Percentiles rank a stretch among this genome's conserved stretches.
phyloP scores from a whole-genome alignment of 148 eudicot species.

The Heliamphora exappendiculata region DNA sequence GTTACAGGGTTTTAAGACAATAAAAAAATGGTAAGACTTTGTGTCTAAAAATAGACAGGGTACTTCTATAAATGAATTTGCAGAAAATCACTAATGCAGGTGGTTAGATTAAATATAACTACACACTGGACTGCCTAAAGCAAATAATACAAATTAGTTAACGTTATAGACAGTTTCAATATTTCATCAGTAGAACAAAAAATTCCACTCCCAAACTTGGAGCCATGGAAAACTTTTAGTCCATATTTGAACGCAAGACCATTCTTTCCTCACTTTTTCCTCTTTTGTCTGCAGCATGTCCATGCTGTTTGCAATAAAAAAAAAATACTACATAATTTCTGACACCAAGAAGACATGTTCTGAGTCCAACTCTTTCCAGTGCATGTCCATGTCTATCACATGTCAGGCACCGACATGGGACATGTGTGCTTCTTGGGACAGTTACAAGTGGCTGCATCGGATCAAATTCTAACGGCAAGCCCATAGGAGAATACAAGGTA shows the following conservation, averaged over 20 bases:
- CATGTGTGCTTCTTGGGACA: not conserved
- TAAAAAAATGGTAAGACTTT: no score
- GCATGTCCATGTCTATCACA: not conserved
- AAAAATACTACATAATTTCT: not conserved
- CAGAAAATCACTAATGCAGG: no score
- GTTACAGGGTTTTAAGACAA: no score
- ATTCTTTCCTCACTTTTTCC: not conserved
- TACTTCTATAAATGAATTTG: no score
- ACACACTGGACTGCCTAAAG: no score
- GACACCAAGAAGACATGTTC: not conserved
- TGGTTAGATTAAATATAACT: no score
- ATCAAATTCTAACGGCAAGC: not conserved
- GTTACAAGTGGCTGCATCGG: not conserved
- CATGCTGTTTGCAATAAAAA: not conserved
- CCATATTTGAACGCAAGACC: not conserved
- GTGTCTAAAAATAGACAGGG: no score
- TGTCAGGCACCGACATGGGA: not conserved
- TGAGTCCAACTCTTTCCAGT: not conserved
- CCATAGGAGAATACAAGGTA: not conserved
- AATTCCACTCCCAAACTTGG: not conserved
- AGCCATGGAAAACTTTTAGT: not conserved
- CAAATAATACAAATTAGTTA: no score
- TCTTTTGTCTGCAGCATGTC: not conserved
- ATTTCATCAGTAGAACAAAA: not conserved
- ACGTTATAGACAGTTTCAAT: not conserved